phyloP scores from a whole-genome alignment of 1,139 yeast genomes.

The Nakaseomyces uthaithaninus region DNA sequence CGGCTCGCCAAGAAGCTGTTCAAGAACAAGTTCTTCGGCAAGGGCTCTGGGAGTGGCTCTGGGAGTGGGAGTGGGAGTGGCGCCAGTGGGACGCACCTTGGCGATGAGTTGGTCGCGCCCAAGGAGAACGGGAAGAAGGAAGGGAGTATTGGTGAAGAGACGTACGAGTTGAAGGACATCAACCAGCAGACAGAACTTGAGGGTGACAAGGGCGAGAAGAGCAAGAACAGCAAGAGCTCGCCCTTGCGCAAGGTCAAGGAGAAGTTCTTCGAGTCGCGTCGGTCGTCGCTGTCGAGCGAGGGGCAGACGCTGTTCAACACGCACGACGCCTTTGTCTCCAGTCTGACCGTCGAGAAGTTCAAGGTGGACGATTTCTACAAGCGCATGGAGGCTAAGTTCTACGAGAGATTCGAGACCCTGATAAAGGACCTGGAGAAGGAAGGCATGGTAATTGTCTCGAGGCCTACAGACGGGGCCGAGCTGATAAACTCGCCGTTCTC shows the following conservation, averaged over 20 bases:
- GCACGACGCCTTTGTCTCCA: constrained; percentile 41
- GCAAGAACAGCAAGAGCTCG: constrained; percentile 9
- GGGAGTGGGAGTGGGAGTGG: too few species aligned
- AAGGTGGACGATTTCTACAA: constrained; percentile 56
- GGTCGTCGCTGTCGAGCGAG: constrained; percentile 27
- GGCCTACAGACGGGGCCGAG: neutral
- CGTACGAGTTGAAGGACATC: constrained; percentile 25
- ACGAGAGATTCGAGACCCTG: constrained; percentile 43
- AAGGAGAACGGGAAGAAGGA: constrained; percentile 9
- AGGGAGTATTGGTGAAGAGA: constrained; percentile 24
- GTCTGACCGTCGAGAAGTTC: constrained; percentile 46
- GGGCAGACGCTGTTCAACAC: constrained; percentile 24
- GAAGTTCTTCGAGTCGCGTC: constrained; percentile 19
- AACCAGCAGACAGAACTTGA: constrained; percentile 9
- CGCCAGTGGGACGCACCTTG: neutral
- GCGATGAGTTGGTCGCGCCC: constrained; percentile 10
- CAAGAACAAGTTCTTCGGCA: constrained; percentile 14
- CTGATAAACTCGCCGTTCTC: neutral
- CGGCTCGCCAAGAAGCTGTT: constrained; percentile 14
- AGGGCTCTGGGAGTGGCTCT: constrained; percentile 2
- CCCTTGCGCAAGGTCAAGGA: constrained; percentile 14
- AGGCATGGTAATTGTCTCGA: constrained; percentile 13
- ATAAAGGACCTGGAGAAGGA: constrained; percentile 38
- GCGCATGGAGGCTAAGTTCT: constrained; percentile 43
- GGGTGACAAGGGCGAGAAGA: constrained; percentile 6